Evolutionary conservation across 1,284 basidiomycete species (phyloP), one percentile per base, ranked within the genome.

Genomic region (Ustilago hordei): DNA sequence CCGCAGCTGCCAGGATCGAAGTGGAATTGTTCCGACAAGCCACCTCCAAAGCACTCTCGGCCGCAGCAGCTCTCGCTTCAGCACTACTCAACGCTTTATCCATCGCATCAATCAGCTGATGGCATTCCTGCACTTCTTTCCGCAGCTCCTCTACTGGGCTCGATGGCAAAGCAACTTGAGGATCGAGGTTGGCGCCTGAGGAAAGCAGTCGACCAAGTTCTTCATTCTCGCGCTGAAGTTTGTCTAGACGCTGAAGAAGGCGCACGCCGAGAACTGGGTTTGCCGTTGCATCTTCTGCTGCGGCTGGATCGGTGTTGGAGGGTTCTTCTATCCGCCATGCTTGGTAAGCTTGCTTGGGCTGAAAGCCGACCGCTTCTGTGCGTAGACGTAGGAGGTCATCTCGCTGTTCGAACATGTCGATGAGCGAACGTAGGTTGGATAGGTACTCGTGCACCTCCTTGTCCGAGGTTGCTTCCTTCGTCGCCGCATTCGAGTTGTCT

Each of bases 351-450:
- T 54, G 53, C 8, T 39, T 48, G 1, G 78, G 78, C 50, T 77
- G 64, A n/a, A 79, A 79, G 4, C 74, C 78, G 19, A 79, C 70
- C 4, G 78, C 78, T 53, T 79, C 78, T 12, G 75, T 79, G 5
- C 78, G 69, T 9, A 79, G 45, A 11, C 74, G 74, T 11, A 76
- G 61, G 7, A 74, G 35, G 9, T 77, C 74, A 41, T 79, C 78
- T 38, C 78, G 57, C 55, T 62, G 54, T 35, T 64, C 45, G 35
- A 76, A 79, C 3, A 50, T 61, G 0, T 48, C 39, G 50, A 79
- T 35, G 41, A 65, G 50, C 13, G 55, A 31, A 8, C 55, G 58
- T 0, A 77, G 67, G 7, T 54, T 60, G 2, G 58, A 43, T 19
- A 73, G 28, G 55, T 77, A 77, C 2, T 66, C 63, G 5, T 23